A percentile compares a stretch with the other conserved stretches of the same genome.
Evolutionary conservation across 2,329 filamentous ascomycete species (phyloP).

Genomic region (Stagonosporopsis tanaceti): DNA sequence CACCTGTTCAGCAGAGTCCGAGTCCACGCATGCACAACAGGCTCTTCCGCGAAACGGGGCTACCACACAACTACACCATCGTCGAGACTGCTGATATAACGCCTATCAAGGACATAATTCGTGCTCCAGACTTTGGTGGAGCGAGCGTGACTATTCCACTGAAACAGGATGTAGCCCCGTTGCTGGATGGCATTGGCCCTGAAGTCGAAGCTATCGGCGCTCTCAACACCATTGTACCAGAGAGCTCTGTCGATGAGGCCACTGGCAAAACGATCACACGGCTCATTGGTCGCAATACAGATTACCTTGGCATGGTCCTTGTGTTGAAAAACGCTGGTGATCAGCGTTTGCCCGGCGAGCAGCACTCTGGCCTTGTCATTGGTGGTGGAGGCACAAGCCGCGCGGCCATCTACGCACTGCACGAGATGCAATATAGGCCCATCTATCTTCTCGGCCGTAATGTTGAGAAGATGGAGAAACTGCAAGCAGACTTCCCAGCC

Average conservation of each 20-base stretch:
- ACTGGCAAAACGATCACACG: constrained; percentile 55
- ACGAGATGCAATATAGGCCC: constrained; percentile 81
- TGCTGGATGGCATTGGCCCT: constrained; percentile 80
- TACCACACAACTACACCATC: constrained; percentile 82
- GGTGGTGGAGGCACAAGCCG: constrained; percentile 92
- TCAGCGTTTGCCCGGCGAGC: constrained; percentile 44
- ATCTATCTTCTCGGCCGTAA: constrained; percentile 89
- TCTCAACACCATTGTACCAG: constrained; percentile 88
- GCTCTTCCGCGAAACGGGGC: constrained; percentile 76
- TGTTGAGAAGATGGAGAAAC: constrained; percentile 68
- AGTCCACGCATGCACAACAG: constrained; percentile 91
- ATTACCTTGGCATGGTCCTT: constrained; percentile 91
- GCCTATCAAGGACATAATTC: constrained; percentile 70
- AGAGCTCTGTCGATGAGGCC: constrained; percentile 46
- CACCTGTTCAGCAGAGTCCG: constrained; percentile 80
- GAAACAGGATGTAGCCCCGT: constrained; percentile 84
- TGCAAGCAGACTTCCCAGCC: constrained; percentile 76
- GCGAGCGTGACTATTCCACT: constrained; percentile 95
- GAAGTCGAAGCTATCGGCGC: constrained; percentile 87
- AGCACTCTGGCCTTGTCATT: constrained; percentile 76
- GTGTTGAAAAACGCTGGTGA: constrained; percentile 74
- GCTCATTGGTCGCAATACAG: constrained; percentile 89
- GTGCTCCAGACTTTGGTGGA: constrained; percentile 80
- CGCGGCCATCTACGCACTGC: constrained; percentile 87
- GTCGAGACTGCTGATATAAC: constrained; percentile 75